Percentiles rank a stretch among this genome's conserved stretches.
phyloP scores from a whole-genome alignment of 768 basidiomycete genomes.

The Cyathus striatus region DNA sequence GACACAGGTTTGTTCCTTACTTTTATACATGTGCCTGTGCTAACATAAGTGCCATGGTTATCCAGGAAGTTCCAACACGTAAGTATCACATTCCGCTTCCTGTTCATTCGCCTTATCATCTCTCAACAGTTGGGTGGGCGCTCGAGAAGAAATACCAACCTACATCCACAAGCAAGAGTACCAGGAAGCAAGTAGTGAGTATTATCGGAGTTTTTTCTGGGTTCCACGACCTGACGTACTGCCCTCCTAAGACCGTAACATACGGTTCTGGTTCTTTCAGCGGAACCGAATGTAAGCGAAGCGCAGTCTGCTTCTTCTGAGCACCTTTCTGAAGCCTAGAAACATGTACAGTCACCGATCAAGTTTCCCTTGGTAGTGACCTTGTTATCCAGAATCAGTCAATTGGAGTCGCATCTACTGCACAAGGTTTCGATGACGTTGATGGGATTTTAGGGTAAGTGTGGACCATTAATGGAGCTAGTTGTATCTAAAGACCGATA shows the following conservation, averaged over 20 bases:
- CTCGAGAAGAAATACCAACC: slow-evolving; percentile 37
- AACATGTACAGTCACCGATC: slow-evolving; percentile 34
- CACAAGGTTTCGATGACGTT: slow-evolving; percentile 18
- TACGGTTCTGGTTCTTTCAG: slow-evolving; percentile 53
- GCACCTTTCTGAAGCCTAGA: background rate
- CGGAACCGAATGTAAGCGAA: slow-evolving; percentile 42
- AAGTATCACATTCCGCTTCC: slow-evolving; percentile 1
- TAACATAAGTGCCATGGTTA: background rate
- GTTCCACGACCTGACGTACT: slow-evolving; percentile 3
- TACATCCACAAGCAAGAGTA: slow-evolving; percentile 37
- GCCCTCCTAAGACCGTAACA: slow-evolving; percentile 38
- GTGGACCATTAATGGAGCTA: too few species aligned
- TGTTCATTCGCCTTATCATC: background rate
- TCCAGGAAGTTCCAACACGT: slow-evolving; percentile 30
- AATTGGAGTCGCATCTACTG: slow-evolving; percentile 38
- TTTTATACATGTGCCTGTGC: background rate
- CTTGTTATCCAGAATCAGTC: slow-evolving; percentile 43
- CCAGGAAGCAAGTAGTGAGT: slow-evolving; percentile 27
- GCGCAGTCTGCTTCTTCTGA: background rate
- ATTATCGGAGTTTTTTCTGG: background rate
- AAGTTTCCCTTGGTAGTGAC: slow-evolving; percentile 32
- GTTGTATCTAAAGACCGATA: background rate
- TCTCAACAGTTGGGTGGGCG: slow-evolving; percentile 44
- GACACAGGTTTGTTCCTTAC: slow-evolving; percentile 36
- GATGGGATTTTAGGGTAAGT: slow-evolving; percentile 49